Conservation (phyloP, 805 yeast genomes). For the Danielia reshetovae region DNA sequence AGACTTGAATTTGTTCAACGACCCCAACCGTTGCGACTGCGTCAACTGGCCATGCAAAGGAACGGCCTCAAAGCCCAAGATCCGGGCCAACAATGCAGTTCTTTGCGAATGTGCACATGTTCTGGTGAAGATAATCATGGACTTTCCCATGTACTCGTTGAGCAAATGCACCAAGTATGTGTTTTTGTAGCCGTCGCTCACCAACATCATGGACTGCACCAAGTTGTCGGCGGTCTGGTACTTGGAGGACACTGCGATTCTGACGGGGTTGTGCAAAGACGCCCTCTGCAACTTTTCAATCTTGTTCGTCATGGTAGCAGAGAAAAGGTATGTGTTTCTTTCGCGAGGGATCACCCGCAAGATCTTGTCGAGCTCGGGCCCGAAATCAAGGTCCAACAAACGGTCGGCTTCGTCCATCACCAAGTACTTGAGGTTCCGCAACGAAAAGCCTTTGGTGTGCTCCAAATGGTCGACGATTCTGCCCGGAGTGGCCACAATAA, state of each 20-base stretch:
- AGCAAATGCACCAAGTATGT: slow-evolving; percentile 78
- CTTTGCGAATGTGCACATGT: slow-evolving; percentile 95
- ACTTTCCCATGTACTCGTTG: slow-evolving; percentile 80
- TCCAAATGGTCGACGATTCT: slow-evolving; percentile 91
- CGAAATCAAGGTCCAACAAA: slow-evolving; percentile 91
- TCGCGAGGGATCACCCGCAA: slow-evolving; percentile 79
- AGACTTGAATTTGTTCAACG: slow-evolving; percentile 72
- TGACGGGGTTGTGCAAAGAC: slow-evolving; percentile 80
- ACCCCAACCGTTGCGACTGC: slow-evolving; percentile 80
- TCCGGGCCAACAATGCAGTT: slow-evolving; percentile 73
- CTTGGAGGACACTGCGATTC: slow-evolving; percentile 83
- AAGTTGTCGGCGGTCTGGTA: slow-evolving; percentile 94
- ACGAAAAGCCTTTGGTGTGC: slow-evolving; percentile 82
- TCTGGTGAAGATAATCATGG: slow-evolving; percentile 84
- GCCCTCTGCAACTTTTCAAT: slow-evolving; percentile 95
- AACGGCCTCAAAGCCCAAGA: slow-evolving; percentile 81
- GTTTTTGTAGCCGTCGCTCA: slow-evolving; percentile 89
- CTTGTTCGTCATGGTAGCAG: slow-evolving; percentile 97
- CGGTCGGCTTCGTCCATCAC: slow-evolving; percentile 98
- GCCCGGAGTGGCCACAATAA: slow-evolving; percentile 94
- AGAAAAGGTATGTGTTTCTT: slow-evolving; percentile 79
- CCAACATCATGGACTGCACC: slow-evolving; percentile 82
- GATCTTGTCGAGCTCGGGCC: slow-evolving; percentile 87
- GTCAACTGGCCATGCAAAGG: slow-evolving; percentile 92
- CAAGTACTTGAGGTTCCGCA: slow-evolving; percentile 71